phyloP scores from a whole-genome alignment of 2,329 filamentous ascomycete genomes.

The Microcyclospora pomicola region DNA sequence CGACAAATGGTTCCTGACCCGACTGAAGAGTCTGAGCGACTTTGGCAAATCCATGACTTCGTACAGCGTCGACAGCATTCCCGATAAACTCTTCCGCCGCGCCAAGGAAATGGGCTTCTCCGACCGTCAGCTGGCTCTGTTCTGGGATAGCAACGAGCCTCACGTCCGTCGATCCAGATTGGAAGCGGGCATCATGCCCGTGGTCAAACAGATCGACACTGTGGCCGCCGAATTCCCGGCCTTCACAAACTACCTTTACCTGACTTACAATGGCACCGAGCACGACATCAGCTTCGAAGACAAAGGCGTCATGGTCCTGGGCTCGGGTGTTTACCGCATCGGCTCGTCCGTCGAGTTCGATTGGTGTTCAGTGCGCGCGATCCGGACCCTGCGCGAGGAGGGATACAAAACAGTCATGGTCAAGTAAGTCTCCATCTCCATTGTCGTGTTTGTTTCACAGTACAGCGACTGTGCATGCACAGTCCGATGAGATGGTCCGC shows the following conservation, averaged over 20 bases:
- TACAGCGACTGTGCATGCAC: too few relatives aligned
- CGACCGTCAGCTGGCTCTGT: slow-evolving; percentile 84
- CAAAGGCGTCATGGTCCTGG: slow-evolving; percentile 88
- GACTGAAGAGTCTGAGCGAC: slow-evolving; percentile 79
- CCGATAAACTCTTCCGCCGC: slow-evolving; percentile 54
- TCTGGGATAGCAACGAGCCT: slow-evolving; percentile 88
- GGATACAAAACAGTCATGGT: slow-evolving; percentile 95
- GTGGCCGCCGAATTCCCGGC: slow-evolving; percentile 94
- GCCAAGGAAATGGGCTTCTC: slow-evolving; percentile 92
- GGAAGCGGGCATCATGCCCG: slow-evolving; percentile 74
- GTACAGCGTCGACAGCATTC: slow-evolving; percentile 53
- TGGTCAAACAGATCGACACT: slow-evolving; percentile 97
- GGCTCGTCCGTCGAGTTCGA: slow-evolving; percentile 98
- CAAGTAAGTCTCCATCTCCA: slow-evolving; percentile 34
- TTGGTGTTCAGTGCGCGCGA: slow-evolving; percentile 93
- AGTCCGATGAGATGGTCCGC: too few relatives aligned
- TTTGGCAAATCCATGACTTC: slow-evolving; percentile 65
- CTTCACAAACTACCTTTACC: slow-evolving; percentile 88
- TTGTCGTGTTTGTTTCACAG: too few relatives aligned
- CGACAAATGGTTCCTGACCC: slow-evolving; percentile 94
- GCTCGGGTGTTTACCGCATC: slow-evolving; percentile 92
- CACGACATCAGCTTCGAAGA: slow-evolving; percentile 77
- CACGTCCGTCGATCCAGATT: slow-evolving; percentile 71
- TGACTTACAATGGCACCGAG: slow-evolving; percentile 86
- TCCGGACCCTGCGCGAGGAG: slow-evolving; percentile 71